Base-by-base conservation (phyloP, 768 basidiomycete genomes). In the Calocybe indica region DNA sequence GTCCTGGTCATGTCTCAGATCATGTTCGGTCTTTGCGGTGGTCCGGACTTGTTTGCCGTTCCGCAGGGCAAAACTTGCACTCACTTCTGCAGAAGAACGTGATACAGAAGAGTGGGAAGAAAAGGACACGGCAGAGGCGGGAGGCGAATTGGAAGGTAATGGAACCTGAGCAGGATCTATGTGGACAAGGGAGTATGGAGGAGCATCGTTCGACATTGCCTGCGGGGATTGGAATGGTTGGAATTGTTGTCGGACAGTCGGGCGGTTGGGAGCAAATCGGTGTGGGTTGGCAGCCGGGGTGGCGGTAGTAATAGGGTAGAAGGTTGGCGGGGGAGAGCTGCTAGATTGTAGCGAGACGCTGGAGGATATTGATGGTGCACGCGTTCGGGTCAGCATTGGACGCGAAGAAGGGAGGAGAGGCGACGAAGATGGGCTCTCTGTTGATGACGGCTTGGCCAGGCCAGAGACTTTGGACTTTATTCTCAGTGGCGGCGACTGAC, bases 81-180 rank as follows among this genome's bases (percentile, higher is more conserved):
- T 22, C 22, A 1, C 22, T 22, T 22, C 22, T 9, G 65, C 52
- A 1, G 82, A 78, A 0, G 81, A 78, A 9, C 65, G 69, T 1
- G 84, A 84, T 9, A 72, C 66, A 2, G 84, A 85, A 1, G 85
- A 88, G n/a, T 68, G 78, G 3, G 88, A 88, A n/a, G 88, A 89
- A 55, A 83, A 76, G 1, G 88, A 91, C 11, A 89, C 53, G 0
- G 82, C 71, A 14, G 88, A 90, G 29, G 73, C 68, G 1, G 87
- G 82, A 10, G 88, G 88, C 1, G 88, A 89, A 50, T 81, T 71
- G 1, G 83, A 78, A 3, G 83, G 80, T 4, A 83, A 62, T n/a
- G 83, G 82, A 49, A 83, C 73, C 1, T 69, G 65, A 11, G 71
- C 56, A 7, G 82, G 78, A 52, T 85, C 83, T 29, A 80, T 71